These are phyloP conservation scores for Nemania sp. DNA, from an alignment of 2,329 filamentous ascomycete species.

Conservation along the genomic window DNA sequence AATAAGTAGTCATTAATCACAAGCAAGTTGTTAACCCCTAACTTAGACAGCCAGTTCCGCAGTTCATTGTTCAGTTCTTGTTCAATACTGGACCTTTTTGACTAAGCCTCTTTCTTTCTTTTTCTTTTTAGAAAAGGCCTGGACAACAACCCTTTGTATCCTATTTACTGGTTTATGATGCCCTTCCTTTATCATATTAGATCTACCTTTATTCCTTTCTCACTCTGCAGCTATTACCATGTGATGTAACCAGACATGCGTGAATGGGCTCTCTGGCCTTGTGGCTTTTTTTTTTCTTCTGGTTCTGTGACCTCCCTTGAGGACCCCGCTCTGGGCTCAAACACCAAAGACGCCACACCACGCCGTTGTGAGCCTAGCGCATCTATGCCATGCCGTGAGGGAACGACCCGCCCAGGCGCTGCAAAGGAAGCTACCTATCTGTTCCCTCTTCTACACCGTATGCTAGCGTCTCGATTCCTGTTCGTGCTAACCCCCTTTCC, in stretches of 20 bases:
- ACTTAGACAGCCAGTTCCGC: no score
- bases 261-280: constrained; percentile 1
- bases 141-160: no score
- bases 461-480: constrained; percentile 2
- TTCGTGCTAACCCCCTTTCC: neutral
- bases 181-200: no score
- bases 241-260: neutral
- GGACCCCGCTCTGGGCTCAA: neutral
- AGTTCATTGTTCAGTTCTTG: no score
- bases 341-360: constrained; percentile 19
- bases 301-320: constrained; percentile 1
- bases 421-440: constrained; percentile 1
- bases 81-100: no score
- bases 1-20: no score
- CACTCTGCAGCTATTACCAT: no score
- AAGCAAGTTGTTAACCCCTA: no score
- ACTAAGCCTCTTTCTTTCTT: no score
- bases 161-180: no score
- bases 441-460: neutral
- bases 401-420: constrained; percentile 3
- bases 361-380: neutral
- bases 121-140: no score
- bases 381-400: neutral
- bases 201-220: no score
- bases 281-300: neutral